Evolutionary conservation across 2,329 filamentous ascomycete species (phyloP), one percentile per base, ranked within the genome.

Genomic region (Cadophora malorum): DNA sequence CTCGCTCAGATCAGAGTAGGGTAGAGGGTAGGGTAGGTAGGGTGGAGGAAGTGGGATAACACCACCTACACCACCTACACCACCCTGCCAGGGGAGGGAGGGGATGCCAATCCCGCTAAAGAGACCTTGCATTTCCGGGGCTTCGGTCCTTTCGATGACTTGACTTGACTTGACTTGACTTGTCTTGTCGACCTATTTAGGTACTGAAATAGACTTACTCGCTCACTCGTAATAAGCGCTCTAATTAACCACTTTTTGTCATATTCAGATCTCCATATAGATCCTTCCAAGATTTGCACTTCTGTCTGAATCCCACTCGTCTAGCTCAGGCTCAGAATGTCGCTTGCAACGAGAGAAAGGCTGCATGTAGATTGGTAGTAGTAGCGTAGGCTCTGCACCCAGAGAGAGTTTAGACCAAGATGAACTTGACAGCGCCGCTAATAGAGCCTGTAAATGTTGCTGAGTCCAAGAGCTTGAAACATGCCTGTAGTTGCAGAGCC

Each of bases 61-160:
- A 28, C 50, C 23, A 55, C 16, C 28, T 8, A 55, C 50, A 28
- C 6, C 50, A 19, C 23, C 50, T 6, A 19, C n/a, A 21, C 45
- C 41, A 16, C 41, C 41, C 41, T 16, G 16, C 35, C 35, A 47
- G 16, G 16, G 16, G 41, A 10, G 1, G 28, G 35, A 14, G 35
- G 35, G 35, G 4, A 38, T 21, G 53, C 31, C 28, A 56, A 21
- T 38, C 5, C 28, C 31, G 21, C 55, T 59, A 59, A 19, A 41
- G 33, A 41, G n/a, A 59, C 55, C 33, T 59, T 59, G 58, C 41
- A 61, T 31, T 47, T 49, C 58, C 58, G 41, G 38, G 58, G 23
- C 58, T 47, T 61, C 41, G 58, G 58, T 61, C 58, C 41, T 47
- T 58, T 38, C 14, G 25, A 31, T 28, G 28, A 28, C 28, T 5